Evolutionary conservation across 1,284 basidiomycete species (phyloP), one percentile per base, ranked within the genome.

Genomic region (Sanghuangporus sanghuang): DNA sequence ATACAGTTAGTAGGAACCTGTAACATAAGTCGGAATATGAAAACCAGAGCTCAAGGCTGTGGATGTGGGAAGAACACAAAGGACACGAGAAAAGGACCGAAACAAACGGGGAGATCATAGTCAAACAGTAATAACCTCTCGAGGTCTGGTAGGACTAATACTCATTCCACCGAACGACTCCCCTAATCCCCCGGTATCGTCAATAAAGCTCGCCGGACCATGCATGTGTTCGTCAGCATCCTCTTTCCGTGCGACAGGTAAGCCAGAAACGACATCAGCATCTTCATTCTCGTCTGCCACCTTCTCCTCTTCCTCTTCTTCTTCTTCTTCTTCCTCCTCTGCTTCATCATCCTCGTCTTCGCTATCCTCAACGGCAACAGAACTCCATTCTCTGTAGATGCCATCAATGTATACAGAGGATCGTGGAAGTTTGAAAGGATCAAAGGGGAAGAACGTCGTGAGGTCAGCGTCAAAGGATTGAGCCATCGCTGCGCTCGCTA

Each of bases 391-490:
- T 44, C 91, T 78, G 68, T 92, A 93, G 16, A 91, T 80, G 12
- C 79, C 80, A 58, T 87, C 82, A 48, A 93, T 89, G 68, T 86
- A 92, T n/a, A 74, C 73, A 49, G 80, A 77, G 54, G 89, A 91
- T 61, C 82, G 81, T 1, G 93, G 91, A 1, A 99, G 85, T 68
- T 89, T 92, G 78, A 95, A 99, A 1, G 97, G 97, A 73, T 99
- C 97, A 73, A 99, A 99, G 0, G 97, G 97, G 79, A 99, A 99
- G 79, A 98, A 99, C 12, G 89, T 88, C 56, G 64, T 71, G 56
- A 98, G 80, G 64, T 95, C 93, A 6, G 85, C 80, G 63, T 88
- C 85, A 66, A 85, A 75, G 49, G 77, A 75, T 59, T 70, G 72
- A 46, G 75, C 73, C 42, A 79, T 68, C 48, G 78, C 63, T 1